Percentiles rank a stretch among this genome's conserved stretches.
Conservation (phyloP, 768 basidiomycete species). For the Mycena filopes region DNA sequence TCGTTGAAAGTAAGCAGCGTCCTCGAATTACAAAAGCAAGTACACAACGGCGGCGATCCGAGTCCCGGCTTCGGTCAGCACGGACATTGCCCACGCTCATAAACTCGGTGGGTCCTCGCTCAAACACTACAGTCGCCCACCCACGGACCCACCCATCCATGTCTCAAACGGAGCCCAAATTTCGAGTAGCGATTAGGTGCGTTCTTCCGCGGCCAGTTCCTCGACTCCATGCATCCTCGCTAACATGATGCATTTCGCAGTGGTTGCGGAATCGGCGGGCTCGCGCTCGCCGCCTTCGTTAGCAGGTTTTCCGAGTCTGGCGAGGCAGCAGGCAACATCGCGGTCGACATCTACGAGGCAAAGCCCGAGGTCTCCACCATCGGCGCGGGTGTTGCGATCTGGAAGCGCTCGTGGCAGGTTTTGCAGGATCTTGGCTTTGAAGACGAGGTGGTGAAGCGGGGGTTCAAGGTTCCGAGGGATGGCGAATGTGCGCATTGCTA, state of each 20-base stretch:
- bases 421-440: slow-evolving; percentile 51
- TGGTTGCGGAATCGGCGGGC: slow-evolving; percentile 20
- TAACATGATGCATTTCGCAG: neutral
- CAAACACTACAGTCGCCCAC: too few species aligned
- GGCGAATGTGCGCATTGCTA: slow-evolving; percentile 39
- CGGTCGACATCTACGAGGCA: slow-evolving; percentile 55
- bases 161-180: too few species aligned
- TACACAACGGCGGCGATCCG: too few species aligned
- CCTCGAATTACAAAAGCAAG: too few species aligned
- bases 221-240: too few species aligned
- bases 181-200: too few species aligned
- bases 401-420: slow-evolving; percentile 53
- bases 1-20: too few species aligned
- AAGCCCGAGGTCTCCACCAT: slow-evolving; percentile 49
- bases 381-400: slow-evolving; percentile 55
- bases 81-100: too few species aligned
- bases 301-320: neutral
- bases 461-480: slow-evolving; percentile 37
- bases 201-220: too few species aligned
- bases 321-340: slow-evolving; percentile 25
- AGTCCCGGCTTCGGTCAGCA: too few species aligned
- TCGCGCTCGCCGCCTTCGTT: slow-evolving; percentile 17
- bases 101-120: too few species aligned
- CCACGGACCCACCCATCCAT: too few species aligned
- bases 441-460: slow-evolving; percentile 37